phyloP scores from a whole-genome alignment of 2,329 filamentous ascomycete genomes.

The Mollisiaceae sp. region DNA sequence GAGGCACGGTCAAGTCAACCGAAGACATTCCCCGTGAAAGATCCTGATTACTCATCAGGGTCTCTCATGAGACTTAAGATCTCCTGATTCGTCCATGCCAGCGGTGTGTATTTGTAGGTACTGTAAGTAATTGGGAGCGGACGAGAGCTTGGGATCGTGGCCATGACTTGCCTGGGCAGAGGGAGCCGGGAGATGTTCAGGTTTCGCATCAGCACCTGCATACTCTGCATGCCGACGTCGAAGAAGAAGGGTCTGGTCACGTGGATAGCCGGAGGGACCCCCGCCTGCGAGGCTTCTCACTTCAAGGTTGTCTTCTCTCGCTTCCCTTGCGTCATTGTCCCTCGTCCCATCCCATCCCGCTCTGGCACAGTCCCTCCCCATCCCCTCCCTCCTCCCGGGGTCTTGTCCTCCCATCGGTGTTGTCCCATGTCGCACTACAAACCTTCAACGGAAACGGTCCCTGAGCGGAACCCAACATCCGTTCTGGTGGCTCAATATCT shows the following conservation, averaged over 20 bases:
- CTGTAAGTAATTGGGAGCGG: too few species aligned
- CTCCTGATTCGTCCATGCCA: too few species aligned
- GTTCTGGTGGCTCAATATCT: constrained; percentile 7
- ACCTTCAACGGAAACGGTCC: neutral
- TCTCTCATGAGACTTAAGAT: too few species aligned
- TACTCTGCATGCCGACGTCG: too few species aligned
- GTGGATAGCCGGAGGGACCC: neutral
- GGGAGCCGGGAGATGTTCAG: too few species aligned
- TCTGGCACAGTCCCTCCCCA: neutral
- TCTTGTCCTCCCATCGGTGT: constrained; percentile 3
- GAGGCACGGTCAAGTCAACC: neutral
- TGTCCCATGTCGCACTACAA: constrained; percentile 7
- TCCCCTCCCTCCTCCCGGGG: neutral
- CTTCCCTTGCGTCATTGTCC: neutral
- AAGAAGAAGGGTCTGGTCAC: neutral
- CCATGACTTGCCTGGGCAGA: neutral
- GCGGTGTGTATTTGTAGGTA: too few species aligned
- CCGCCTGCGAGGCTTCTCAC: too few species aligned
- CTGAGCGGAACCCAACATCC: constrained; percentile 3
- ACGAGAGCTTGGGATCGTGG: neutral
- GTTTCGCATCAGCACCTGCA: neutral
- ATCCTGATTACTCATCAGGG: constrained; percentile 7
- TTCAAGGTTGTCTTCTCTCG: too few species aligned
- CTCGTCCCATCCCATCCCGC: constrained; percentile 1
- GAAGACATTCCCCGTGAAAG: neutral